Conservation (phyloP, 352 stramenopile species). For the Phytophthora kernoviae region DNA sequence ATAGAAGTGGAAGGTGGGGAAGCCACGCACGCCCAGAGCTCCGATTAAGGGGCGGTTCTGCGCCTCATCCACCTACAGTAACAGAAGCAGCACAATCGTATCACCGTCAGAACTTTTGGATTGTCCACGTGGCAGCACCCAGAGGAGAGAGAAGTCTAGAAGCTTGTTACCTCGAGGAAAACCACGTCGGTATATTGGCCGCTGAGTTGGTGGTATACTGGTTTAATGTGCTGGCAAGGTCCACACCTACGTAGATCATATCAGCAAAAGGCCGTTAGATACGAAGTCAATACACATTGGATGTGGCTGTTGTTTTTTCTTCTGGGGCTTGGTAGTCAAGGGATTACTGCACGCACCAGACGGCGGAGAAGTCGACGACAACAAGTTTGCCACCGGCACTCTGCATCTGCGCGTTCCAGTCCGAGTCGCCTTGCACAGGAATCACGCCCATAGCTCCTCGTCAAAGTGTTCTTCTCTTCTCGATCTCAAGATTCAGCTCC, state of each 20-base stretch:
- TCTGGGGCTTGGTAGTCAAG: no score
- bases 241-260: conserved; percentile 47
- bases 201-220: conserved; percentile 80
- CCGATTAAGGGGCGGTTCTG: conserved; percentile 86
- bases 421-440: conserved; percentile 68
- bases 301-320: no score
- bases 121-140: not conserved
- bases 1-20: conserved; percentile 93
- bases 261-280: not conserved
- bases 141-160: not conserved
- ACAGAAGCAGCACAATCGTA: not conserved
- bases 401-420: conserved; percentile 84
- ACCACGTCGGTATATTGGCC: conserved; percentile 86
- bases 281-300: conserved; percentile 4
- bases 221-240: conserved; percentile 89
- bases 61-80: conserved; percentile 63
- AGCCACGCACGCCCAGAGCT: conserved; percentile 77
- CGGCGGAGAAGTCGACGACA: conserved; percentile 88
- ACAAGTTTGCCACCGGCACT: conserved; percentile 85
- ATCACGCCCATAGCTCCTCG: conserved; percentile 74
- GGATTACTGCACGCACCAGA: conserved; percentile 49
- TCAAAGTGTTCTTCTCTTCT: no score
- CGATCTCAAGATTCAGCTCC: not conserved
- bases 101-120: not conserved
- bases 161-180: conserved; percentile 60